Evolutionary conservation across 306 rosid genomes (phyloP).

Genomic region (Rosa persica): DNA sequence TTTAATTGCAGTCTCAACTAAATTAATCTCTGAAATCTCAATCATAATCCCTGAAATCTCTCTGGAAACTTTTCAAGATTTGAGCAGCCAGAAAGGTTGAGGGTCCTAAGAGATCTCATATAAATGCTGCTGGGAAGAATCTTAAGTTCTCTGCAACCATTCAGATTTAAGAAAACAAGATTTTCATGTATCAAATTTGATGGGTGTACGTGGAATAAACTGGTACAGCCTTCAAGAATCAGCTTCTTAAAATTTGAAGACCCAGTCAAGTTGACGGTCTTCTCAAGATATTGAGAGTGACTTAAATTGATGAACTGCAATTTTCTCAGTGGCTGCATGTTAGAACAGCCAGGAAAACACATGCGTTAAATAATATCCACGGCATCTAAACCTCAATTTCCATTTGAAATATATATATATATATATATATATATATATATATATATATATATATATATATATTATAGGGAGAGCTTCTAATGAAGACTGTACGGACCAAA

Average conservation of each 20-base stretch:
- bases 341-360: not conserved
- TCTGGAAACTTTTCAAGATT: no score
- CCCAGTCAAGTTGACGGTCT: constrained; percentile 13
- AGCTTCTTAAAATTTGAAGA: constrained; percentile 4
- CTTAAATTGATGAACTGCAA: not conserved
- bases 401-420: no score
- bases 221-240: constrained; percentile 15
- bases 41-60: no score
- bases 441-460: no score
- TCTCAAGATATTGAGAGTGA: not conserved
- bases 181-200: not conserved
- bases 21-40: no score
- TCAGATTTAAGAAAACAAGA: not conserved
- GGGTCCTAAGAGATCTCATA: not conserved
- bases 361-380: not conserved
- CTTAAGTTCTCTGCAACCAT: not conserved
- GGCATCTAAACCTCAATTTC: not conserved
- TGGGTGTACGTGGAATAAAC: constrained; percentile 1
- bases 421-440: no score
- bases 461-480: no score
- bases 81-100: no score
- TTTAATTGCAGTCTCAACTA: no score
- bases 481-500: no score
- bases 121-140: not conserved
- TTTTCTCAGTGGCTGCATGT: constrained; percentile 2